Evolutionary conservation across 768 basidiomycete genomes (phyloP).

Genomic region (Boletus patriciae): DNA sequence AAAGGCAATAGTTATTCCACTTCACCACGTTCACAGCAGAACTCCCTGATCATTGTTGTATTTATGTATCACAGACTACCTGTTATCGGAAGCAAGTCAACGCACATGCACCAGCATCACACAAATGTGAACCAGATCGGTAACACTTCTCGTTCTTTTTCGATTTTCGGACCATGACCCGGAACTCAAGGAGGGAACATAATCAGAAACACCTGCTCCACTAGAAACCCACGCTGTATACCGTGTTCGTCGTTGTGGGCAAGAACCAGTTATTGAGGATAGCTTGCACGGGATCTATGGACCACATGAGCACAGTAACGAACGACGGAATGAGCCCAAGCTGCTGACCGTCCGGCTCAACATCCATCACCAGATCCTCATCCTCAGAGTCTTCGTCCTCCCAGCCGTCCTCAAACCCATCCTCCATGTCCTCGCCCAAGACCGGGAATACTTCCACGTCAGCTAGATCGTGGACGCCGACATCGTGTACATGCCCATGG

Average conservation of each 20-base stretch:
- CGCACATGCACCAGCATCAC: not conserved
- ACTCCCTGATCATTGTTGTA: not conserved
- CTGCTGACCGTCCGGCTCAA: conserved; percentile 13
- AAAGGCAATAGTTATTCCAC: not conserved
- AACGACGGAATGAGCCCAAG: not conserved
- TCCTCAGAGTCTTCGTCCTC: conserved; percentile 18
- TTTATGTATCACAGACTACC: not conserved
- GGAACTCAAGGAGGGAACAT: not conserved
- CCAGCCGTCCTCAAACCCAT: conserved; percentile 13
- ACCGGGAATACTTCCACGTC: conserved; percentile 3
- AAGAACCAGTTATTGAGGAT: conserved; percentile 24
- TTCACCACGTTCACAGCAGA: not conserved
- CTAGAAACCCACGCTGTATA: conserved; percentile 29
- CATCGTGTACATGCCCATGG: not conserved
- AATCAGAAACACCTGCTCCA: not conserved
- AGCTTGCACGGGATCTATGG: conserved; percentile 13
- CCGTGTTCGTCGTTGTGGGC: conserved; percentile 21
- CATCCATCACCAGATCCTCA: conserved; percentile 3
- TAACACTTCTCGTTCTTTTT: not conserved
- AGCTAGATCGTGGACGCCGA: not conserved
- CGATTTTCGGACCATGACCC: not conserved
- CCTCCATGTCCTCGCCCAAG: conserved; percentile 9
- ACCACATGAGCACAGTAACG: conserved; percentile 2
- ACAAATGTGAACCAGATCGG: not conserved
- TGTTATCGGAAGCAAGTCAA: not conserved